A percentile compares a stretch with the other conserved stretches of the same genome.
Evolutionary conservation across 306 rosid genomes (phyloP).

Genomic region (Corylus americana): DNA sequence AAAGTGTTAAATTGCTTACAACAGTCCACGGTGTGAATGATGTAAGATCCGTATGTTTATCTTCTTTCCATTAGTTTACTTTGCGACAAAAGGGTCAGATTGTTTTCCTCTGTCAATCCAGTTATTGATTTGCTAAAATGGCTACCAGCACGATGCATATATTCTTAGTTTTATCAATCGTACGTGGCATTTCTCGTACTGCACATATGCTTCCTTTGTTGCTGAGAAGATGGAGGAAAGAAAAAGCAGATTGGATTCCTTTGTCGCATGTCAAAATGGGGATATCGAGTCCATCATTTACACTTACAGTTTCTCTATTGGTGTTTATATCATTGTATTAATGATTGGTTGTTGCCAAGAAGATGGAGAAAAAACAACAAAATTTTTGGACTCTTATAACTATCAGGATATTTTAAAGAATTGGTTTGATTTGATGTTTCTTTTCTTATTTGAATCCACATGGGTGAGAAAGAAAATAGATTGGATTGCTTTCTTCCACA

Average conservation of each 20-base stretch:
- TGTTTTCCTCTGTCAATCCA: slow-evolving; percentile 2
- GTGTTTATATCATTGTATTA: background rate
- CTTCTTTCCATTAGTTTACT: background rate
- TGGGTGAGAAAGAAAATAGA: background rate
- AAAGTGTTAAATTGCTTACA: background rate
- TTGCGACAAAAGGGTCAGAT: slow-evolving; percentile 4
- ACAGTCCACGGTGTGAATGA: background rate
- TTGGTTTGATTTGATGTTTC: slow-evolving; percentile 11
- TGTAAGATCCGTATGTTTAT: slow-evolving; percentile 7
- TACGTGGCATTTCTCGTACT: slow-evolving; percentile 5
- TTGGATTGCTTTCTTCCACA: background rate
- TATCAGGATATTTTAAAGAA: slow-evolving; percentile 4
- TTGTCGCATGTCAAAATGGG: background rate
- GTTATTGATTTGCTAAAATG: slow-evolving; percentile 11
- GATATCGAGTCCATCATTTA: background rate
- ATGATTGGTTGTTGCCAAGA: background rate
- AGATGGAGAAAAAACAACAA: background rate
- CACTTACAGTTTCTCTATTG: background rate
- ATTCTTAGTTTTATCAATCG: slow-evolving; percentile 7
- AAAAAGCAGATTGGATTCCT: background rate
- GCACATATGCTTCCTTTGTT: slow-evolving; percentile 1
- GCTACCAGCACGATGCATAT: background rate
- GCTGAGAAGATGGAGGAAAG: slow-evolving; percentile 1
- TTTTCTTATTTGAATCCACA: slow-evolving; percentile 6
- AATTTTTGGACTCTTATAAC: slow-evolving; percentile 11